phyloP scores from a whole-genome alignment of 2,329 filamentous ascomycete genomes.

The Diplodia mutila region DNA sequence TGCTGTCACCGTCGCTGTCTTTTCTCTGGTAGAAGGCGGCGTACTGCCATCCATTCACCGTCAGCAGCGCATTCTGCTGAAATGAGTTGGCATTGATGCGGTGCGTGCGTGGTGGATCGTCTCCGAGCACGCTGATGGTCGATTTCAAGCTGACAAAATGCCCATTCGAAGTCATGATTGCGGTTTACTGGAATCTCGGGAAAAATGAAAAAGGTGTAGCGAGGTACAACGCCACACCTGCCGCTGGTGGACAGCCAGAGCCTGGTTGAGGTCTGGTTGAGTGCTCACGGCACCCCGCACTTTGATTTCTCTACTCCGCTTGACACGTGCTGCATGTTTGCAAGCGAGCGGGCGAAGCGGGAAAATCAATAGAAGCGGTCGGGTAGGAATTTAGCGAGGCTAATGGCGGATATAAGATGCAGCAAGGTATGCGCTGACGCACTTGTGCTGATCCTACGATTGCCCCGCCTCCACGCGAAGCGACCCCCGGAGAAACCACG shows the following conservation, averaged over 20 bases:
- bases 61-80: slow-evolving; percentile 54
- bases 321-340: neutral
- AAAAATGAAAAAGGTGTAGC: neutral
- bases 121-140: slow-evolving; percentile 3
- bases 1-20: slow-evolving; percentile 36
- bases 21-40: slow-evolving; percentile 49
- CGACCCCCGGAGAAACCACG: slow-evolving; percentile 5
- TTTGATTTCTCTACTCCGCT: no score
- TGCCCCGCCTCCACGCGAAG: slow-evolving; percentile 10
- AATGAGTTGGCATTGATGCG: slow-evolving; percentile 55
- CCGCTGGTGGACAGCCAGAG: neutral
- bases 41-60: slow-evolving; percentile 56
- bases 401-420: neutral
- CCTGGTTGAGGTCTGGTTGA: neutral
- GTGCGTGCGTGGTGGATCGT: slow-evolving; percentile 41
- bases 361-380: slow-evolving; percentile 10
- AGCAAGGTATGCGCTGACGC: neutral
- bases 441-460: neutral
- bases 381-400: neutral
- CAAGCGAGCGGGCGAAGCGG: neutral
- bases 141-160: neutral
- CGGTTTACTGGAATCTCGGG: neutral
- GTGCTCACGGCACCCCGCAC: slow-evolving; percentile 6
- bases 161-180: neutral
- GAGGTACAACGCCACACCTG: neutral